Percentiles rank a stretch among this genome's conserved stretches.
Evolutionary conservation across 192 early-diverging fungal species (phyloP).

Genomic region (Entomortierella parvispora): DNA sequence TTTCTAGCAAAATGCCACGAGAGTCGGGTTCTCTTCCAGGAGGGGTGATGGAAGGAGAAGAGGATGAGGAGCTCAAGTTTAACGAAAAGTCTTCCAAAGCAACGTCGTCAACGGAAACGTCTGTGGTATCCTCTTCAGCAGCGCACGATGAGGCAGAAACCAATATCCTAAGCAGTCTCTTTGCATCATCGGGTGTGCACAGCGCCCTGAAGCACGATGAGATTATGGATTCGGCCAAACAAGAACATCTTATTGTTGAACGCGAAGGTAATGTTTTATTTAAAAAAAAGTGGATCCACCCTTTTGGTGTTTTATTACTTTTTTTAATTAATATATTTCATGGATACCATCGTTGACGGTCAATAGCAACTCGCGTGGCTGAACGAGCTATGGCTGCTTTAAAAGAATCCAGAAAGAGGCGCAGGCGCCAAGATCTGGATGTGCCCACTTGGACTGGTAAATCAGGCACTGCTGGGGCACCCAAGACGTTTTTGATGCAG

Average conservation of each 20-base stretch:
- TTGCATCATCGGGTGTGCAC: slow-evolving; percentile 86
- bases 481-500: slow-evolving; percentile 38
- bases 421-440: slow-evolving; percentile 69
- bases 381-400: slow-evolving; percentile 81
- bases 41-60: slow-evolving; percentile 18
- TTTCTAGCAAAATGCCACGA: slow-evolving; percentile 23
- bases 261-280: slow-evolving; percentile 64
- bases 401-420: slow-evolving; percentile 72
- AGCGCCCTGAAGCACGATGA: slow-evolving; percentile 93
- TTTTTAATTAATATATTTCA: background rate
- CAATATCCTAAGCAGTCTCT: slow-evolving; percentile 82
- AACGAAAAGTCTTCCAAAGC: too few species aligned
- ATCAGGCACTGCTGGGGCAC: slow-evolving; percentile 69
- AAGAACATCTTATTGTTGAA: slow-evolving; percentile 74
- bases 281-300: background rate
- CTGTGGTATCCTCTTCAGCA: background rate
- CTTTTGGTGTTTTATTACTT: background rate
- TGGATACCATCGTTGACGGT: background rate
- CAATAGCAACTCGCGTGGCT: slow-evolving; percentile 78
- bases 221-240: slow-evolving; percentile 77
- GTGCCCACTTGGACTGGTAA: slow-evolving; percentile 94
- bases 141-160: slow-evolving; percentile 48
- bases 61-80: slow-evolving; percentile 27
- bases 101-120: background rate
- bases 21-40: slow-evolving; percentile 46